phyloP scores from a whole-genome alignment of 805 yeast genomes.

The Sugiyamaella valdiviana region DNA sequence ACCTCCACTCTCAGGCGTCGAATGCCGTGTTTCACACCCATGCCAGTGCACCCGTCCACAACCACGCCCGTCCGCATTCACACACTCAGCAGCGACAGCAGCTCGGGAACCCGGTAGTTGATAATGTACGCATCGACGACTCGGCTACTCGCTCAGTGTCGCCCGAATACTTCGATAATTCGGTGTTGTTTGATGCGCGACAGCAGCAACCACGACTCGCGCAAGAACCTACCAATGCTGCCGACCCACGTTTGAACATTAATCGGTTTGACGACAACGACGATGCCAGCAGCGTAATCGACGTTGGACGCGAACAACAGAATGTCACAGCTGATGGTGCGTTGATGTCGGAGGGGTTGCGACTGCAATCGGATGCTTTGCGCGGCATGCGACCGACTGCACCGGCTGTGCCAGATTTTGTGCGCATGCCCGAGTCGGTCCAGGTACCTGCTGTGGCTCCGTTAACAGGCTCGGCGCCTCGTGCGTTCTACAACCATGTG shows the following conservation, averaged over 20 bases:
- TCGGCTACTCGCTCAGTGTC: conserved; percentile 4
- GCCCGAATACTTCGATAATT: background rate
- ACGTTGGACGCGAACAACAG: background rate
- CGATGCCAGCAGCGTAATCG: background rate
- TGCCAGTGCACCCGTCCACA: conserved; percentile 13
- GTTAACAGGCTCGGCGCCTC: conserved; percentile 35
- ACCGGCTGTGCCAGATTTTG: background rate
- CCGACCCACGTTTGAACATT: background rate
- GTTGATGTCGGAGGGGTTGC: too few relatives aligned
- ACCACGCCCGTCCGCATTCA: conserved; percentile 6
- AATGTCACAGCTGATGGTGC: too few relatives aligned
- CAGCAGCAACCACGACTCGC: background rate
- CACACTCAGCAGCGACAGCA: conserved; percentile 9
- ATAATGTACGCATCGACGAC: background rate
- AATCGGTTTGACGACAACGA: background rate
- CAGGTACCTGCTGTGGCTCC: conserved; percentile 1
- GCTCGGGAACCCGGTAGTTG: background rate
- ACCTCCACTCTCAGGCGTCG: conserved; percentile 22
- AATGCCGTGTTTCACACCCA: conserved; percentile 21
- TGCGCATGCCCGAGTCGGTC: background rate
- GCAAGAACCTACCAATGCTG: background rate
- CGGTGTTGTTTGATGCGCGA: background rate
- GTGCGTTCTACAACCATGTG: conserved; percentile 58
- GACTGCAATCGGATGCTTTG: background rate
- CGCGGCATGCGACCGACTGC: background rate